phyloP scores from a whole-genome alignment of 208 protist genomes.

The Trypanosoma boissoni region DNA sequence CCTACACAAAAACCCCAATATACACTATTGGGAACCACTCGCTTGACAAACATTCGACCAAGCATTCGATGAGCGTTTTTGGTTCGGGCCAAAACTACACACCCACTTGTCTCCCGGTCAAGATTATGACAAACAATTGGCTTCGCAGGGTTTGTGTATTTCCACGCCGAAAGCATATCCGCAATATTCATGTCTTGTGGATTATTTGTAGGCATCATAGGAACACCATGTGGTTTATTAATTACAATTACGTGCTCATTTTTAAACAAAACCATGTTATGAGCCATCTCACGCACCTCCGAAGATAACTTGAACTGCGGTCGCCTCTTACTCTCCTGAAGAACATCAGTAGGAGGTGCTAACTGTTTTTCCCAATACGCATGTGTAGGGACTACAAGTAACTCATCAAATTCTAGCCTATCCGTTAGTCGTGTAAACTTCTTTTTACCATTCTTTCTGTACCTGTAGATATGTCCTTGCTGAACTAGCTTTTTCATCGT shows the following conservation, averaged over 20 bases:
- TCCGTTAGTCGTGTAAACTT: constrained; percentile 83
- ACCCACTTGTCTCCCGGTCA: constrained; percentile 88
- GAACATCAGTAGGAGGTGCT: constrained; percentile 44
- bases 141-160: constrained; percentile 70
- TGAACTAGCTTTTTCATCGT: constrained; percentile 79
- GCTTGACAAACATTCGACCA: constrained; percentile 86
- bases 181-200: constrained; percentile 85
- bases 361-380: constrained; percentile 61
- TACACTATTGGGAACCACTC: constrained; percentile 88
- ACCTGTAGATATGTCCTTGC: constrained; percentile 87
- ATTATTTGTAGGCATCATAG: constrained; percentile 86
- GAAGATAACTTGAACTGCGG: constrained; percentile 58
- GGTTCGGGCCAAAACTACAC: constrained; percentile 85
- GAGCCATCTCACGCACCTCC: constrained; percentile 67
- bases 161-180: constrained; percentile 85
- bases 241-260: constrained; percentile 93
- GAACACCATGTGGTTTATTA: constrained; percentile 91
- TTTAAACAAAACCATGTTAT: constrained; percentile 93
- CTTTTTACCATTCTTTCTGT: constrained; percentile 85
- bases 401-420: constrained; percentile 86
- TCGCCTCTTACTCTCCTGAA: constrained; percentile 16
- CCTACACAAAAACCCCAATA: constrained; percentile 91
- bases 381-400: constrained; percentile 77
- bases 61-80: constrained; percentile 83
- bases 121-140: constrained; percentile 90